phyloP scores from a whole-genome alignment of 495 filamentous ascomycete genomes.

The Neurospora cerealis region DNA sequence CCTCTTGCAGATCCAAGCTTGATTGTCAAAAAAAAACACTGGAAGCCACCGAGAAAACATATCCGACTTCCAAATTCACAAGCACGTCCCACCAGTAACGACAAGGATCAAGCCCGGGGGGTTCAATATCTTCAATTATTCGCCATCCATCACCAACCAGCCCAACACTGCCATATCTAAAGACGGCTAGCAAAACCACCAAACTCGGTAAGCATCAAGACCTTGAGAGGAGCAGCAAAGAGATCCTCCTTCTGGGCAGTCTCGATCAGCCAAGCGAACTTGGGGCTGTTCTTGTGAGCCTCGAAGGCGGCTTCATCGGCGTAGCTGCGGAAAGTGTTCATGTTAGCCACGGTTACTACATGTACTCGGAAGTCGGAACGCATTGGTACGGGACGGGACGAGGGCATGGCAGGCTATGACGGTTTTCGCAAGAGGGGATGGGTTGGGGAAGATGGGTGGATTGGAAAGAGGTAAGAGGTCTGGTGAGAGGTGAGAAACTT shows the following conservation, averaged over 20 bases:
- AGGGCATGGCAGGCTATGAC: neutral
- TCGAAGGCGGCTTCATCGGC: conserved; percentile 14
- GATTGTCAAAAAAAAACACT: neutral
- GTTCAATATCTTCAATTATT: neutral
- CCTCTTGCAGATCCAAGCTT: neutral
- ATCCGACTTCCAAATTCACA: neutral
- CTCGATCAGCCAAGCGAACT: conserved; percentile 10
- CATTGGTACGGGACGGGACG: neutral
- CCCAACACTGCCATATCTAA: neutral
- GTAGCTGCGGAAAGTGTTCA: conserved; percentile 5
- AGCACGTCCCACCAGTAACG: neutral
- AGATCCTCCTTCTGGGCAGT: conserved; percentile 10
- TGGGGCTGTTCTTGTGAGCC: conserved; percentile 10
- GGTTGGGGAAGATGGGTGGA: neutral
- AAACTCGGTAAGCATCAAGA: conserved; percentile 9
- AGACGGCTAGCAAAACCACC: conserved; percentile 5
- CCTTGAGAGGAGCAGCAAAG: conserved; percentile 6
- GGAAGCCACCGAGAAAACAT: neutral
- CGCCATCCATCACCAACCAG: neutral
- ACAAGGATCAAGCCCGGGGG: neutral
- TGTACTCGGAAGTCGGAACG: neutral
- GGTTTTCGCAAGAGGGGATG: neutral
- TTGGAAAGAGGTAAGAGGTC: neutral
- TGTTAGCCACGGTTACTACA: neutral
- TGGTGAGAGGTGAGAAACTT: neutral